Conservation (phyloP, 768 basidiomycete genomes). For the Gymnopilus junonius region DNA sequence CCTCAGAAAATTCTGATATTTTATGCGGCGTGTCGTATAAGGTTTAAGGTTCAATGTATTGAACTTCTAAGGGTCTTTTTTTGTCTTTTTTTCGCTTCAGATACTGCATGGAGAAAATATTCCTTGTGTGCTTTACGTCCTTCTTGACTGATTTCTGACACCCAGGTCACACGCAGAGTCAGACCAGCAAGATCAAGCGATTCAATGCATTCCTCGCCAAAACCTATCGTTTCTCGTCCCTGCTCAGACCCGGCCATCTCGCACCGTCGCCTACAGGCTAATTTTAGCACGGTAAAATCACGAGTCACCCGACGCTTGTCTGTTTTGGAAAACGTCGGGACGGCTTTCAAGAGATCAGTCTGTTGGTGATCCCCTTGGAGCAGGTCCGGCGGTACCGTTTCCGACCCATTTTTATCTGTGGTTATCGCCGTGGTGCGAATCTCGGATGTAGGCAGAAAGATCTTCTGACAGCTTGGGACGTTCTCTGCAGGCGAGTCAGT, state of each 20-base stretch:
- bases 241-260: not conserved
- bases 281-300: not conserved
- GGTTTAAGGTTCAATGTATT: too few relatives aligned
- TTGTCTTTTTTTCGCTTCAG: not conserved
- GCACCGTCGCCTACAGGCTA: not conserved
- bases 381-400: not conserved
- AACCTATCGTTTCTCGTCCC: not conserved
- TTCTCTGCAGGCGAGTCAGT: slow-evolving; percentile 1
- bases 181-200: too few relatives aligned
- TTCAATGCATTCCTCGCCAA: too few relatives aligned
- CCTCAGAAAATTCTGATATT: too few relatives aligned
- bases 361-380: not conserved
- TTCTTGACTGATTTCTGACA: not conserved
- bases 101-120: not conserved
- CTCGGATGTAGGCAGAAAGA: too few relatives aligned
- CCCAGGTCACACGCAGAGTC: not conserved
- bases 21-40: too few relatives aligned
- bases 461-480: not conserved
- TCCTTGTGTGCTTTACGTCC: not conserved
- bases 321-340: not conserved
- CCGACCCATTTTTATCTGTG: not conserved
- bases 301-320: not conserved
- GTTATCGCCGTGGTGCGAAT: too few relatives aligned
- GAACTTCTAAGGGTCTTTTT: too few relatives aligned
- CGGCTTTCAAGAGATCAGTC: not conserved